Evolutionary conservation across 495 filamentous ascomycete genomes (phyloP), one percentile per base, ranked within the genome.

Genomic region (Endocarpon pusillum): DNA sequence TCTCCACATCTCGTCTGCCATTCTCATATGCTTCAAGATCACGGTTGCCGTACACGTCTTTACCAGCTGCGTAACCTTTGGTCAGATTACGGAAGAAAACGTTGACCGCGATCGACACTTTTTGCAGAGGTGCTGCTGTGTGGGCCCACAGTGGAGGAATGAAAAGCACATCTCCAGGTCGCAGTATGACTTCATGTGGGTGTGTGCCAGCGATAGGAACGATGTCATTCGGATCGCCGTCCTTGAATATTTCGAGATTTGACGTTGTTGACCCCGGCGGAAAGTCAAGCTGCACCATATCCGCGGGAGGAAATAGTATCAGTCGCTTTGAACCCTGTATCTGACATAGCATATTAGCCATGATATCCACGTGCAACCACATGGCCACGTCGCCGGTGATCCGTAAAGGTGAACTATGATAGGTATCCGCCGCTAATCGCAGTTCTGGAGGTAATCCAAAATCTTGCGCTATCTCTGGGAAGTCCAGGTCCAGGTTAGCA

Each of bases 351-450:
- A 93, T 62, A 45, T 92, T 94, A 17, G 82, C 83, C 74, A 91
- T 86, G 12, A 85, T 78, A 52, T 93, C 82, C 58, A 86, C 93
- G 51, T 94, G 83, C 18, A 92, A 61, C 86, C 84, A 94, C 71
- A 96, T 82, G 18, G 69, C 75, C 3, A 91, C 82, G 0, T 70
- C 74, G 1, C 82, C 81, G 10, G 81, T 86, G 26, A 94, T 73
- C 18, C 84, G 63, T 17, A 92, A 52, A 0, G 82, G 75, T 0
- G 81, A 83, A 47, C 78, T 89, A 46, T 91, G 83, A n/a, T 66
- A 57, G 41, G 73, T 72, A 16, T 69, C 55, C 1, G 47, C 47
- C 2, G 75, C 70, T n/a, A 66, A 52, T 1, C 56, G 53, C 18
- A 93, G 56, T 32, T 72, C 57, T 7, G 64, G 48, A 8, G 84